Evolutionary conservation across 2,329 filamentous ascomycete genomes (phyloP).

Genomic region (Pseudocercospora pini-densiflorae): DNA sequence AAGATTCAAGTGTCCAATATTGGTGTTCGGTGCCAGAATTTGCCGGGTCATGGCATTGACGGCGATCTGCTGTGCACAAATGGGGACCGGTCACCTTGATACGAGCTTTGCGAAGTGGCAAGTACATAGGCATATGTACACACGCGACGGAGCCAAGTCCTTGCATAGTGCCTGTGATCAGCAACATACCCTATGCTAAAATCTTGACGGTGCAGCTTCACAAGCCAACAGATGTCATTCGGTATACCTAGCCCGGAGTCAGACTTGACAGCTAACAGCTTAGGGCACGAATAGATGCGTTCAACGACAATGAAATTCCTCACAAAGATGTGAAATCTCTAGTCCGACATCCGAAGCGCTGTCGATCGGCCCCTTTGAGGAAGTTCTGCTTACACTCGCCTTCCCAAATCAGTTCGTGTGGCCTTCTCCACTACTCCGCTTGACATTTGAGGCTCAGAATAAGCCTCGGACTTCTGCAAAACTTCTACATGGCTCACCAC

Average conservation of each 20-base stretch:
- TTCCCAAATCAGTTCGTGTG: background rate
- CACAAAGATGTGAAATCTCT: too few species aligned
- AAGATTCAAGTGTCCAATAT: background rate
- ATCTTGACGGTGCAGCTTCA: too few species aligned
- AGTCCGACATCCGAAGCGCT: background rate
- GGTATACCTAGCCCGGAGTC: too few species aligned
- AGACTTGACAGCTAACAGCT: too few species aligned
- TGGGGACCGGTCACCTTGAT: background rate
- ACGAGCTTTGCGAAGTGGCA: background rate
- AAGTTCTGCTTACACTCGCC: background rate
- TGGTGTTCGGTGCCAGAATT: background rate
- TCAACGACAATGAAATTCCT: too few species aligned
- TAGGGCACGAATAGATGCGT: too few species aligned
- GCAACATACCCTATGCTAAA: too few species aligned
- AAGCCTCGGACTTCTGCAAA: background rate
- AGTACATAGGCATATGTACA: too few species aligned
- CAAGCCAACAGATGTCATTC: too few species aligned
- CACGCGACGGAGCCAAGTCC: too few species aligned
- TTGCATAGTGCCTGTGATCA: too few species aligned
- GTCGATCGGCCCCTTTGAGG: background rate
- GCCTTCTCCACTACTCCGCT: background rate
- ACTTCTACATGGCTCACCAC: background rate
- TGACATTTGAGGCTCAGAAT: background rate
- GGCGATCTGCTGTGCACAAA: too few species aligned
- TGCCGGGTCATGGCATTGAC: background rate